Evolutionary conservation across 78 protist genomes (phyloP).

Genomic region (Planoprotostelium fungivorum): DNA sequence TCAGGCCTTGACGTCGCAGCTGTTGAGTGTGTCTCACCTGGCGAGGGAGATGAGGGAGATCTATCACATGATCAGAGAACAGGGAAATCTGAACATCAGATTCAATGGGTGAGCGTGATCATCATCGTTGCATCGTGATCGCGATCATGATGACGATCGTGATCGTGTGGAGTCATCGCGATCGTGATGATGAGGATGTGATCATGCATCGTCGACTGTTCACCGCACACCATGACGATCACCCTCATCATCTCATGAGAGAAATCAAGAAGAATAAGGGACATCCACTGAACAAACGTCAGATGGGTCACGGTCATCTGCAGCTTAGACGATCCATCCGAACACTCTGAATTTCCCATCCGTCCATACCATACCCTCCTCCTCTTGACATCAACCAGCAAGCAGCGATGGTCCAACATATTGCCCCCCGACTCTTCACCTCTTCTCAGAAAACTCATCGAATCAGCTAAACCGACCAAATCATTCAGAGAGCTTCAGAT

Average conservation of each 20-base stretch:
- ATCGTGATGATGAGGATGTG: too few relatives aligned
- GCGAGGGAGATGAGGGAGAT: conserved; percentile 40
- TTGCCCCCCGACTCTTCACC: conserved; percentile 45
- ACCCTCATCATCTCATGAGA: too few relatives aligned
- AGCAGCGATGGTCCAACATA: neutral
- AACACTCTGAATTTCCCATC: conserved; percentile 34
- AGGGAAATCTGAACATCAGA: neutral
- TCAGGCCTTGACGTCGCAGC: conserved; percentile 20
- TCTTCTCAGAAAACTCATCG: conserved; percentile 24
- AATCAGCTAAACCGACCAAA: conserved; percentile 49
- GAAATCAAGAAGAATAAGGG: too few relatives aligned
- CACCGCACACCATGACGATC: too few relatives aligned
- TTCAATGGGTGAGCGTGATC: conserved; percentile 50
- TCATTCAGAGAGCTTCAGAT: conserved; percentile 46
- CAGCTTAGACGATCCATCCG: conserved; percentile 30
- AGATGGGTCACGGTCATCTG: conserved; percentile 7
- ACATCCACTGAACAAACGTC: too few relatives aligned
- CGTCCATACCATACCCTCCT: conserved; percentile 61
- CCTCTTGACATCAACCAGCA: conserved; percentile 6
- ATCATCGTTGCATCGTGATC: too few relatives aligned
- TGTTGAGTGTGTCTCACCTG: conserved; percentile 10
- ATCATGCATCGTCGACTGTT: too few relatives aligned
- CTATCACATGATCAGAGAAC: conserved; percentile 12
- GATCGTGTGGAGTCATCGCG: too few relatives aligned
- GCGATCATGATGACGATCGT: too few relatives aligned